phyloP scores from a whole-genome alignment of 2,329 filamentous ascomycete species.

The Talaromyces sp. region DNA sequence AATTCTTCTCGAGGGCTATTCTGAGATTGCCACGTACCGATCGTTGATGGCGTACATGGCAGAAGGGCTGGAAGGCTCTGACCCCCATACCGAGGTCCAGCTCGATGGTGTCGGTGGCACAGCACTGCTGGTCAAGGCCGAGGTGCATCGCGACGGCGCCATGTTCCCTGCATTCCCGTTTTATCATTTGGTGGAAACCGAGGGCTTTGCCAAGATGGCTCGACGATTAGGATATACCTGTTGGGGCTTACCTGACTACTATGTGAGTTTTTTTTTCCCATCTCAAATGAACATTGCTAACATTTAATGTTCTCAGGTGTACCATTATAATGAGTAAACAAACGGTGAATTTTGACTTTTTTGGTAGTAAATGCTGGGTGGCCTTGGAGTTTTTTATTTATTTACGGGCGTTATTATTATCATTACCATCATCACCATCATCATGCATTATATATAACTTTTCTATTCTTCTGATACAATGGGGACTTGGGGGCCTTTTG shows the following conservation, averaged over 20 bases:
- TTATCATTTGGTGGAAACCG: slow-evolving; percentile 95
- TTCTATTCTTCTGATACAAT: neutral
- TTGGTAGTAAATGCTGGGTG: neutral
- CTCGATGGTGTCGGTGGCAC: slow-evolving; percentile 94
- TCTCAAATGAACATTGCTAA: neutral
- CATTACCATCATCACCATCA: neutral
- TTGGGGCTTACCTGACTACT: slow-evolving; percentile 92
- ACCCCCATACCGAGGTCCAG: slow-evolving; percentile 61
- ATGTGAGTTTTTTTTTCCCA: slow-evolving; percentile 54
- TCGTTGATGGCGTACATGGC: slow-evolving; percentile 84
- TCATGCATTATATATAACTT: neutral
- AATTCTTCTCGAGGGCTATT: slow-evolving; percentile 88
- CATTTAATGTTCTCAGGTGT: slow-evolving; percentile 54
- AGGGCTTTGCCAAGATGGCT: slow-evolving; percentile 97
- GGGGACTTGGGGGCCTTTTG: neutral
- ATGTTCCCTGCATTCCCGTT: slow-evolving; percentile 98
- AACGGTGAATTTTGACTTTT: neutral
- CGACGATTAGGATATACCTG: slow-evolving; percentile 78
- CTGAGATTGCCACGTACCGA: slow-evolving; percentile 86
- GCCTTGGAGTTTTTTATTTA: neutral
- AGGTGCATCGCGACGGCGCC: slow-evolving; percentile 92
- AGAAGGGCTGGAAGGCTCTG: slow-evolving; percentile 47
- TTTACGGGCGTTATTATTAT: neutral
- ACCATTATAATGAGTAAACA: slow-evolving; percentile 75
- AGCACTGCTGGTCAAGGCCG: slow-evolving; percentile 86